Base-by-base conservation (phyloP, 768 basidiomycete species). In the Suillus paluster region DNA sequence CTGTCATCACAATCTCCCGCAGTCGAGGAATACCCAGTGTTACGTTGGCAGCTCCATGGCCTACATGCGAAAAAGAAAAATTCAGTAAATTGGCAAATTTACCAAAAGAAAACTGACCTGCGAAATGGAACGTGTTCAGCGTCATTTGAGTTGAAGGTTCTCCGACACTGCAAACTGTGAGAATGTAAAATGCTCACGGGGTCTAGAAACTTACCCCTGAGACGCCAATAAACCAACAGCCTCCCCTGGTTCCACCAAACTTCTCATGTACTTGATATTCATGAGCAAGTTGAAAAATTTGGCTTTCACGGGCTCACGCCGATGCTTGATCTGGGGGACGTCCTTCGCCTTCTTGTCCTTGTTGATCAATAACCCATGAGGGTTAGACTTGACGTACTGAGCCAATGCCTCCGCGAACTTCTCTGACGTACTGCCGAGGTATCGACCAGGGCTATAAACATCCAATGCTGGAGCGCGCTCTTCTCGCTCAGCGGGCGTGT, bases 141-240 rank as follows among this genome's bases (percentile, higher is more conserved):
- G 97, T 99, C 97, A 99, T 99, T 74, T 99, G 97, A 0, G 97
- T 99, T 17, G 97, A 99, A 5, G 97, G 97, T 75, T 99, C 97
- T 57, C 97, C 97, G 46, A 99, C 87, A 78, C 97, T 99, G 63
- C 9, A 58, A 53, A 38, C 15, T 19, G 36, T 55, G 19, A 55
- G 38, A 23, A 41, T 55, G 10, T 8, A 58, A 57, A 52, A 59
- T 49, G 58, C 60, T 62, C 41, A 17, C 38, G 38, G 11, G 5
- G 5, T 27, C 7, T 23, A 34, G 8, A 36, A 30, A 79, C 85
- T 65, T 75, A 96, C 97, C 96, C 94, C 81, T 99, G 97, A 19
- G 97, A 97, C 12, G 97, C 97, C 52, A 99, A 81, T 50, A 99
- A 75, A 44, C 97, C 97, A 36, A 99, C 97, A n/a, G 97, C 95